Conservation (phyloP, 129 eudicot species). For the Flaveria ramosissima region DNA sequence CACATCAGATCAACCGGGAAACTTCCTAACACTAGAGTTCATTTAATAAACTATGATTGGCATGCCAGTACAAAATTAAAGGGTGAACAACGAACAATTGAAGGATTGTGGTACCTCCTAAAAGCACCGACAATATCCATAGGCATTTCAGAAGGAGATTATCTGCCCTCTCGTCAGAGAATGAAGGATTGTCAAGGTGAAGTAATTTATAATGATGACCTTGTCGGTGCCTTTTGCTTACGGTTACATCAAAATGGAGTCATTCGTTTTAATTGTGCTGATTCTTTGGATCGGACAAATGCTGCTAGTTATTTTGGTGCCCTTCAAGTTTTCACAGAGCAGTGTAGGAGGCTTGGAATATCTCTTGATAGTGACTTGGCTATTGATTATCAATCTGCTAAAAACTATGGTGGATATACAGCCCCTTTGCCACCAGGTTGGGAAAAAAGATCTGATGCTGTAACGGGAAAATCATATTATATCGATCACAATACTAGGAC, state of each 20-base stretch:
- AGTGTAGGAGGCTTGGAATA: constrained; percentile 89
- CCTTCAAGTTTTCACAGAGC: constrained; percentile 93
- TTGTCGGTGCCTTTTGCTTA: constrained; percentile 80
- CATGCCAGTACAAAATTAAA: constrained; percentile 83
- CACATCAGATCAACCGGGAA: constrained; percentile 65
- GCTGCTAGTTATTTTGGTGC: constrained; percentile 99
- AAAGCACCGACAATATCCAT: constrained; percentile 88
- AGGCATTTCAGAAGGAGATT: constrained; percentile 92
- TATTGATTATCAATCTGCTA: constrained; percentile 62
- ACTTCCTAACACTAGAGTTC: constrained; percentile 74
- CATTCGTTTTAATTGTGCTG: constrained; percentile 96
- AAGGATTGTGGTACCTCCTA: constrained; percentile 84
- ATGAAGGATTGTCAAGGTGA: constrained; percentile 85
- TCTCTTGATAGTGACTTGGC: constrained; percentile 92
- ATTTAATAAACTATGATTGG: constrained; percentile 90
- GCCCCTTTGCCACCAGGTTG: constrained; percentile 98
- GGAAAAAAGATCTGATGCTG: constrained; percentile 95
- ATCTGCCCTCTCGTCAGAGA: constrained; percentile 80
- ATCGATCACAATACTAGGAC: constrained; percentile 98
- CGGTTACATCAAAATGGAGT: constrained; percentile 92
- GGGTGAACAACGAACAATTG: constrained; percentile 90
- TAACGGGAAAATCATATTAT: constrained; percentile 84
- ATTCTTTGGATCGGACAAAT: constrained; percentile 95
- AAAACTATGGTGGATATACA: constrained; percentile 68
- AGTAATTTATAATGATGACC: constrained; percentile 67